These are phyloP conservation scores for Pythium aphanidermatum DNA, from an alignment of 352 stramenopile genomes.

Conservation along the genomic window DNA sequence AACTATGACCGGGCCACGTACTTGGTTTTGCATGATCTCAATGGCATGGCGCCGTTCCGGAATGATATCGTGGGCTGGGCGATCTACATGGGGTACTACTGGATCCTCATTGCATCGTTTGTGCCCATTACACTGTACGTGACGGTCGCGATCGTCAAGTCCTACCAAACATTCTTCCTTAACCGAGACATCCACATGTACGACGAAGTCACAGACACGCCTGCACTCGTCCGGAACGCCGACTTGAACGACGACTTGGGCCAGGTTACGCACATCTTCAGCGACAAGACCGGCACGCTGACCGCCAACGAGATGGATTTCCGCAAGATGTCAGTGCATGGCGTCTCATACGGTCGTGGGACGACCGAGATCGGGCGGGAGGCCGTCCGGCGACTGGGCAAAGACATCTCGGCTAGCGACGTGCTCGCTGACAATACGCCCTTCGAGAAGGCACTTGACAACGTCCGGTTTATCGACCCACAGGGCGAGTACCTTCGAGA, in stretches of 20 bases:
- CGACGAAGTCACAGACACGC: conserved; percentile 70
- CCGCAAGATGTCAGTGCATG: conserved; percentile 83
- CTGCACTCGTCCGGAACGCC: conserved; percentile 72
- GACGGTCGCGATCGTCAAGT: conserved; percentile 84
- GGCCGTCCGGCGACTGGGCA: conserved; percentile 58
- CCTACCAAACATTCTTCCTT: conserved; percentile 82
- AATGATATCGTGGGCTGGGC: conserved; percentile 63
- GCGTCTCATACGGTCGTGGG: conserved; percentile 71
- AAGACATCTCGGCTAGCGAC: conserved; percentile 71
- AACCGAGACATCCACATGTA: conserved; percentile 86
- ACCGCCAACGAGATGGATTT: conserved; percentile 89
- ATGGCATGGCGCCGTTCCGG: conserved; percentile 54
- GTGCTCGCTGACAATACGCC: conserved; percentile 61
- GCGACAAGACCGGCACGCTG: conserved; percentile 81
- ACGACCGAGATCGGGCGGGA: conserved; percentile 83
- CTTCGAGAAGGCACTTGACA: conserved; percentile 47
- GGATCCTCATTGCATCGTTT: conserved; percentile 85
- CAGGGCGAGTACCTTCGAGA: conserved; percentile 56
- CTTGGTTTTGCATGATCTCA: conserved; percentile 61
- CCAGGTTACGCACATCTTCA: conserved; percentile 87
- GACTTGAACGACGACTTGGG: conserved; percentile 85
- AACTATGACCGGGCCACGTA: conserved; percentile 59
- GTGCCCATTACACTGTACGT: conserved; percentile 88
- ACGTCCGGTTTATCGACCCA: conserved; percentile 80
- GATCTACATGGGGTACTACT: conserved; percentile 85